Evolutionary conservation across 805 yeast species (phyloP).

Genomic region (Citeromyces matritensis): DNA sequence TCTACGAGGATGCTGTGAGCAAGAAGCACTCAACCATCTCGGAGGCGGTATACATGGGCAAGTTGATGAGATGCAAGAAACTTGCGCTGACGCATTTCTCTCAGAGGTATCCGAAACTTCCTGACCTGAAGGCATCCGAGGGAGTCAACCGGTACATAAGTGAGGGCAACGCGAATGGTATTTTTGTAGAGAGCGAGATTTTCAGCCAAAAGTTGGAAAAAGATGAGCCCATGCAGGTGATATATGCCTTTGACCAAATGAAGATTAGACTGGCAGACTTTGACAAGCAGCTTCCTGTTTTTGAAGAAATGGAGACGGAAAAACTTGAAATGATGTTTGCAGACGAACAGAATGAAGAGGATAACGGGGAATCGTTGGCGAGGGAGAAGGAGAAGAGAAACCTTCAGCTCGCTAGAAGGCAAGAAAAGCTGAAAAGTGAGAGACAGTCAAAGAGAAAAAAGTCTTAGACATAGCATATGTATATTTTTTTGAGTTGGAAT

Average conservation of each 20-base stretch:
- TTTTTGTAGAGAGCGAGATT: neutral
- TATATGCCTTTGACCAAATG: constrained; percentile 58
- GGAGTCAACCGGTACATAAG: neutral
- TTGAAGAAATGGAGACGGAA: constrained; percentile 5
- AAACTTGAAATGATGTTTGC: constrained; percentile 3
- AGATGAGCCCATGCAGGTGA: constrained; percentile 12
- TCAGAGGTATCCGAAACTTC: constrained; percentile 62
- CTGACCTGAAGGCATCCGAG: constrained; percentile 11
- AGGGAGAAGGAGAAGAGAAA: no score
- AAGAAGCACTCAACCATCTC: constrained; percentile 82
- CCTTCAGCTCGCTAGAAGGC: neutral
- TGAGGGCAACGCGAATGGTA: neutral
- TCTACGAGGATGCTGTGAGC: constrained; percentile 60
- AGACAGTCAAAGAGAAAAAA: neutral
- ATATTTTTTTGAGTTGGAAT: no score
- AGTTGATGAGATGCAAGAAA: constrained; percentile 56
- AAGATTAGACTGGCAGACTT: constrained; percentile 27
- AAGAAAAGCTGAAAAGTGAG: neutral
- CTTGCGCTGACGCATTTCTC: constrained; percentile 83
- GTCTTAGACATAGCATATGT: neutral
- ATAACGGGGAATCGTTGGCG: neutral
- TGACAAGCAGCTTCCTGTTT: constrained; percentile 13
- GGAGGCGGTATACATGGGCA: constrained; percentile 66
- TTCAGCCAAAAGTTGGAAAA: constrained; percentile 3
- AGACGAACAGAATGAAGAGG: constrained; percentile 1